Evolutionary conservation across 2,329 filamentous ascomycete species (phyloP).

Genomic region (Ophiostoma triangulosporum): DNA sequence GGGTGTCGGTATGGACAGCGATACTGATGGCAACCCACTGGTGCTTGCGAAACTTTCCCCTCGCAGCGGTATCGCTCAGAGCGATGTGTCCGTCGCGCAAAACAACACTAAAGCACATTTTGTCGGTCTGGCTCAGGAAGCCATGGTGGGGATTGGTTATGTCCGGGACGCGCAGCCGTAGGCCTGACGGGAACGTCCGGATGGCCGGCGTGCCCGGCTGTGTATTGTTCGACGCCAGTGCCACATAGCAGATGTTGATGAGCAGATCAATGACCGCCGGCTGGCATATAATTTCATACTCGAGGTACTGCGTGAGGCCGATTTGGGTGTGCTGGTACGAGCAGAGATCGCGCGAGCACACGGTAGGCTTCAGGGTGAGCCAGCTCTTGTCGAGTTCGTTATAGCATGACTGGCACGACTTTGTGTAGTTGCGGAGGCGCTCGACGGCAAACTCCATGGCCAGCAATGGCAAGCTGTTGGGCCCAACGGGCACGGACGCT

Average conservation of each 20-base stretch:
- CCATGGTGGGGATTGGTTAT: neutral
- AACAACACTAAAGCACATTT: neutral
- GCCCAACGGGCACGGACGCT: neutral
- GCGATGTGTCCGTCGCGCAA: neutral
- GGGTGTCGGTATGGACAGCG: too few relatives aligned
- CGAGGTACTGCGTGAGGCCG: constrained; percentile 74
- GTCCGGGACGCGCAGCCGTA: neutral
- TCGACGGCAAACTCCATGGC: constrained; percentile 65
- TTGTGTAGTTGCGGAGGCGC: constrained; percentile 66
- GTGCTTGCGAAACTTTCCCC: neutral
- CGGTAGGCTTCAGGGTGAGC: constrained; percentile 61
- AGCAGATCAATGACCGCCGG: constrained; percentile 76
- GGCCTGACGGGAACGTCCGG: neutral
- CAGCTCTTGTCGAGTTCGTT: constrained; percentile 50
- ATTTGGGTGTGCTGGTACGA: constrained; percentile 78
- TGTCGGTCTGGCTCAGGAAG: neutral
- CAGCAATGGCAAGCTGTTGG: constrained; percentile 36
- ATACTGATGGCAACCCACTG: neutral
- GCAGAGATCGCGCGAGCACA: constrained; percentile 64
- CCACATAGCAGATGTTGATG: constrained; percentile 64
- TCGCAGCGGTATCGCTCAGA: neutral
- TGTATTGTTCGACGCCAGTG: constrained; percentile 21
- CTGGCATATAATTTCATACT: constrained; percentile 68
- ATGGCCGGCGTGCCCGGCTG: neutral
- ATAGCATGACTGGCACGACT: constrained; percentile 81